These are phyloP conservation scores for Aureobasidium musti DNA, from an alignment of 2,329 filamentous ascomycete species.

Conservation along the genomic window DNA sequence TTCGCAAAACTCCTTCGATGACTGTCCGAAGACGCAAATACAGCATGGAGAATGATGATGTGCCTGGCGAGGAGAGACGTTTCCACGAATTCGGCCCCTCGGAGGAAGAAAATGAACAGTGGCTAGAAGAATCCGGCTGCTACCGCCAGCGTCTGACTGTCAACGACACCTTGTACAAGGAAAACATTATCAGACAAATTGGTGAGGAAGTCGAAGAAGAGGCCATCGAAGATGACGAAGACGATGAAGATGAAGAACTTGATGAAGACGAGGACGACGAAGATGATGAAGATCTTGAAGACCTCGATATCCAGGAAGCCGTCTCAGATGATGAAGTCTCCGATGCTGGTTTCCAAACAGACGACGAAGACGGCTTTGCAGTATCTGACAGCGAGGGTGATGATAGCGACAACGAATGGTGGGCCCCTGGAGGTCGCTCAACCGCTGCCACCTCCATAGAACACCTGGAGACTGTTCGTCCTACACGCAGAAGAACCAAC, in stretches of 20 bases:
- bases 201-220: slow-evolving; percentile 92
- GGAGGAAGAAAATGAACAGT: slow-evolving; percentile 80
- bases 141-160: slow-evolving; percentile 76
- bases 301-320: slow-evolving; percentile 50
- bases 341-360: slow-evolving; percentile 75
- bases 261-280: slow-evolving; percentile 39
- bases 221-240: slow-evolving; percentile 67
- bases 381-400: slow-evolving; percentile 69
- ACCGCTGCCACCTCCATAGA: slow-evolving; percentile 59
- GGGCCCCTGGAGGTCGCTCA: slow-evolving; percentile 60
- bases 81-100: slow-evolving; percentile 95
- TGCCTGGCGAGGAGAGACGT: slow-evolving; percentile 57
- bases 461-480: slow-evolving; percentile 52
- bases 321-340: slow-evolving; percentile 47
- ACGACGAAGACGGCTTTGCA: slow-evolving; percentile 72
- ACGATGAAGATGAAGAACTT: slow-evolving; percentile 63
- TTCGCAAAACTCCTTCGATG: slow-evolving; percentile 43
- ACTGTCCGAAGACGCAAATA: slow-evolving; percentile 42
- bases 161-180: slow-evolving; percentile 84
- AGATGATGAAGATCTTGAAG: slow-evolving; percentile 40
- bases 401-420: slow-evolving; percentile 66
- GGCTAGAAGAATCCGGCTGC: slow-evolving; percentile 72
- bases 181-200: slow-evolving; percentile 81
- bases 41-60: slow-evolving; percentile 46
- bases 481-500: slow-evolving; percentile 46